A percentile compares a stretch with the other conserved stretches of the same genome.
Evolutionary conservation across 176 grass and related monocot species (phyloP).

Genomic region (Saccharum officinarum): DNA sequence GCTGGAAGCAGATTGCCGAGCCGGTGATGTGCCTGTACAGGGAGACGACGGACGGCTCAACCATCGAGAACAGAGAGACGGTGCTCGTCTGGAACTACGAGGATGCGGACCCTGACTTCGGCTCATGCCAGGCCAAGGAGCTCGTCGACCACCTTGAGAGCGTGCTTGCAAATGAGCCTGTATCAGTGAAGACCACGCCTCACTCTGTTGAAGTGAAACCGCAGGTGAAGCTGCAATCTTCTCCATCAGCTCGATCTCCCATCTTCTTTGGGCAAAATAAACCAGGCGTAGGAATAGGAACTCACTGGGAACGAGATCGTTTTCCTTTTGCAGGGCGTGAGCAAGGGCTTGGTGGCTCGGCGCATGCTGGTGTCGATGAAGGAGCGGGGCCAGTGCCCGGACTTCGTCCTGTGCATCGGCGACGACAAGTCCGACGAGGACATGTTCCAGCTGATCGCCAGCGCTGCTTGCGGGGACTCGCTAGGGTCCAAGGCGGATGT

Average conservation of each 20-base stretch:
- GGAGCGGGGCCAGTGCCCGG: constrained; percentile 48
- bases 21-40: constrained; percentile 87
- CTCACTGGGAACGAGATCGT: not conserved
- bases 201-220: constrained; percentile 85
- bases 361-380: constrained; percentile 59
- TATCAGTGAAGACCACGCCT: constrained; percentile 73
- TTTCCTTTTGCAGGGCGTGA: constrained; percentile 65
- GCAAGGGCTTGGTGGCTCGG: constrained; percentile 74
- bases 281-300: not conserved
- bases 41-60: constrained; percentile 87
- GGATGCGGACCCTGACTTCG: constrained; percentile 90
- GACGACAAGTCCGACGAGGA: constrained; percentile 94
- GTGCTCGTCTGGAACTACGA: constrained; percentile 86
- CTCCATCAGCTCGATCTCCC: not conserved
- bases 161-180: constrained; percentile 77
- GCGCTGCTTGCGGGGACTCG: constrained; percentile 32
- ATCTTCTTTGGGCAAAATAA: not conserved
- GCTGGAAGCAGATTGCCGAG: constrained; percentile 85
- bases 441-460: constrained; percentile 85
- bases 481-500: constrained; percentile 59
- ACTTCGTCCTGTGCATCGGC: constrained; percentile 89
- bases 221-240: constrained; percentile 46
- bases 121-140: constrained; percentile 95
- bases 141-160: constrained; percentile 87
- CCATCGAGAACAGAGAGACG: constrained; percentile 81